These are phyloP conservation scores for Dactylellina haptotyla DNA, from an alignment of 2,329 filamentous ascomycete species.

Conservation along the genomic window DNA sequence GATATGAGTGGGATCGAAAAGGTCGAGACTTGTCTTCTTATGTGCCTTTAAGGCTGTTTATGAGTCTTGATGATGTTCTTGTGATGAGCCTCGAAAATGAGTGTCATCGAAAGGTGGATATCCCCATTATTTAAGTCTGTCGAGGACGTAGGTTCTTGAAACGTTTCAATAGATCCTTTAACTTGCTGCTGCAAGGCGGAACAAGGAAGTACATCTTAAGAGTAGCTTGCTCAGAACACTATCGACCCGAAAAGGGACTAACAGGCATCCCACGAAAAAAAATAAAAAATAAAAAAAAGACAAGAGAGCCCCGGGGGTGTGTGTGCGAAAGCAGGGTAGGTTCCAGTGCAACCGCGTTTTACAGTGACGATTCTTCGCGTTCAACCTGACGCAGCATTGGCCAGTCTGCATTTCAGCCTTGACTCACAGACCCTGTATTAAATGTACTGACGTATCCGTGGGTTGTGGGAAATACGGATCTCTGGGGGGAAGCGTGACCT, in stretches of 20 bases:
- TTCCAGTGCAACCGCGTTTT: slow-evolving; percentile 44
- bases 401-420: slow-evolving; percentile 49
- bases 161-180: slow-evolving; percentile 53
- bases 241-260: slow-evolving; percentile 23
- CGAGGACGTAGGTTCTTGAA: slow-evolving; percentile 36
- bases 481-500: slow-evolving; percentile 45
- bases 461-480: slow-evolving; percentile 32
- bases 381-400: slow-evolving; percentile 47
- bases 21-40: slow-evolving; percentile 37
- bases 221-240: slow-evolving; percentile 41
- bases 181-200: slow-evolving; percentile 52
- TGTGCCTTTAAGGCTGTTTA: slow-evolving; percentile 17
- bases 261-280: slow-evolving; percentile 40
- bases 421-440: slow-evolving; percentile 46
- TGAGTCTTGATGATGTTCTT: slow-evolving; percentile 40
- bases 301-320: slow-evolving; percentile 17
- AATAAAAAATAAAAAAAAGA: slow-evolving; percentile 19
- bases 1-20: slow-evolving; percentile 23
- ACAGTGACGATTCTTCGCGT: slow-evolving; percentile 46
- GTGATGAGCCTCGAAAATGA: slow-evolving; percentile 49
- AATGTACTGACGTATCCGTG: slow-evolving; percentile 44
- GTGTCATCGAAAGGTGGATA: slow-evolving; percentile 43
- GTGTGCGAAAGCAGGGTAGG: slow-evolving; percentile 40
- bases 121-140: slow-evolving; percentile 49
- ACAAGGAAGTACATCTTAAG: slow-evolving; percentile 42